phyloP scores from a whole-genome alignment of 257 asterid species.

The Lithospermum erythrorhizon region DNA sequence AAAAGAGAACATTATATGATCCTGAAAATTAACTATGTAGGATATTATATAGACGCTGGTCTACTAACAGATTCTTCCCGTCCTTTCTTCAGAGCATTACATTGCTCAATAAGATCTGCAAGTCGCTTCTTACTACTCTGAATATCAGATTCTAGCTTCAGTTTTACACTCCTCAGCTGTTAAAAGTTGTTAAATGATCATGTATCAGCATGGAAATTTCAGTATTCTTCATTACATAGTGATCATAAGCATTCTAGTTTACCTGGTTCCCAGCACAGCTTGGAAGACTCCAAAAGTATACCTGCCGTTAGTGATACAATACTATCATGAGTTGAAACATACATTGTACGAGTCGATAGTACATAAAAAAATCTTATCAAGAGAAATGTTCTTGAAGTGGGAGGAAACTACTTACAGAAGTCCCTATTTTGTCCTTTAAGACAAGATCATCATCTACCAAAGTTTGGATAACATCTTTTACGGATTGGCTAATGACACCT shows the following conservation, averaged over 20 bases:
- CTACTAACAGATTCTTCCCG: constrained; percentile 77
- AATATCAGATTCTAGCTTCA: constrained; percentile 67
- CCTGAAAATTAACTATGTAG: neutral
- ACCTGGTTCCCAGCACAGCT: constrained; percentile 99
- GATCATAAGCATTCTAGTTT: constrained; percentile 2
- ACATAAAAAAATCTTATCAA: too few relatives aligned
- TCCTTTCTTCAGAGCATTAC: constrained; percentile 70
- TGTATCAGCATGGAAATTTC: neutral
- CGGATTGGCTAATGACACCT: constrained; percentile 90
- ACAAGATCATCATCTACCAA: constrained; percentile 96
- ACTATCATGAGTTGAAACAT: constrained; percentile 1
- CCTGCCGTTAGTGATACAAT: constrained; percentile 32
- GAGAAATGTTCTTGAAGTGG: neutral
- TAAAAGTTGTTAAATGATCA: constrained; percentile 3
- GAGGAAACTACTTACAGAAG: constrained; percentile 64
- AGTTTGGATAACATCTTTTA: constrained; percentile 82
- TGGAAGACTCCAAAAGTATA: constrained; percentile 96
- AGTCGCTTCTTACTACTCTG: constrained; percentile 51
- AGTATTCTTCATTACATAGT: neutral
- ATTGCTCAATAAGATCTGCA: constrained; percentile 59
- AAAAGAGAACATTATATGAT: neutral
- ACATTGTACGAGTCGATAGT: neutral
- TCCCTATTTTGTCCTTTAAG: constrained; percentile 92
- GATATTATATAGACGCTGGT: constrained; percentile 3
- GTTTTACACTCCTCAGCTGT: constrained; percentile 70